These are phyloP conservation scores for Plectosphaerella sp. DNA, from an alignment of 2,329 filamentous ascomycete genomes.

Conservation along the genomic window DNA sequence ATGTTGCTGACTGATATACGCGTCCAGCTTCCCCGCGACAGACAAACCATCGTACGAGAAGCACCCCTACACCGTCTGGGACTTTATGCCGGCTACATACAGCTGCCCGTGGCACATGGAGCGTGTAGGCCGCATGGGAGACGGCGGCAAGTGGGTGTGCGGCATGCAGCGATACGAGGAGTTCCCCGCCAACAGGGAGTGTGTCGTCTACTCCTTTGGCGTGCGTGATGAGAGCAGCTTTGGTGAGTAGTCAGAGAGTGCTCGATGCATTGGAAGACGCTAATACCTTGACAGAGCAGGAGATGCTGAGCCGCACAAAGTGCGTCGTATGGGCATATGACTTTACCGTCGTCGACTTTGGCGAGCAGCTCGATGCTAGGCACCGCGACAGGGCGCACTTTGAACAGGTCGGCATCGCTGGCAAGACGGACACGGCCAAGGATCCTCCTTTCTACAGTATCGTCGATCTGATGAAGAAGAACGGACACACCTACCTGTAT, in stretches of 20 bases:
- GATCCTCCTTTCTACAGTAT: slow-evolving; percentile 27
- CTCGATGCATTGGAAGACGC: neutral
- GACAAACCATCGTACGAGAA: slow-evolving; percentile 10
- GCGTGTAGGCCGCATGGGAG: slow-evolving; percentile 30
- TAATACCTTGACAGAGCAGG: slow-evolving; percentile 19
- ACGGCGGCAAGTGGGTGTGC: slow-evolving; percentile 38
- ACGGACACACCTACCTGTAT: slow-evolving; percentile 30
- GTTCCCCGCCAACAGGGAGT: slow-evolving; percentile 14
- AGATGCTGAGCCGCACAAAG: slow-evolving; percentile 30
- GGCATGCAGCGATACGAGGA: slow-evolving; percentile 30
- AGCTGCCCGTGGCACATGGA: slow-evolving; percentile 34
- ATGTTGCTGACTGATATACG: neutral
- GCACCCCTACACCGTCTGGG: slow-evolving; percentile 31
- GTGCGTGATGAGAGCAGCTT: slow-evolving; percentile 30
- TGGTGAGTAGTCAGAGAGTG: slow-evolving; percentile 11
- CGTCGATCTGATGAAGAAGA: slow-evolving; percentile 28
- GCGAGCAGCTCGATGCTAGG: slow-evolving; percentile 16
- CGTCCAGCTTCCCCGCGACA: slow-evolving; percentile 15
- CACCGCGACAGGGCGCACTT: slow-evolving; percentile 24
- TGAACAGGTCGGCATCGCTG: slow-evolving; percentile 22
- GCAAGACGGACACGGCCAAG: slow-evolving; percentile 17
- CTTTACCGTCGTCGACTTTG: slow-evolving; percentile 27
- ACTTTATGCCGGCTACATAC: slow-evolving; percentile 32
- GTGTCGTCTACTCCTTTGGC: slow-evolving; percentile 34
- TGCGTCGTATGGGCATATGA: slow-evolving; percentile 34